phyloP scores from a whole-genome alignment of 75 land plant genomes.

The Pinus tabuliformis region DNA sequence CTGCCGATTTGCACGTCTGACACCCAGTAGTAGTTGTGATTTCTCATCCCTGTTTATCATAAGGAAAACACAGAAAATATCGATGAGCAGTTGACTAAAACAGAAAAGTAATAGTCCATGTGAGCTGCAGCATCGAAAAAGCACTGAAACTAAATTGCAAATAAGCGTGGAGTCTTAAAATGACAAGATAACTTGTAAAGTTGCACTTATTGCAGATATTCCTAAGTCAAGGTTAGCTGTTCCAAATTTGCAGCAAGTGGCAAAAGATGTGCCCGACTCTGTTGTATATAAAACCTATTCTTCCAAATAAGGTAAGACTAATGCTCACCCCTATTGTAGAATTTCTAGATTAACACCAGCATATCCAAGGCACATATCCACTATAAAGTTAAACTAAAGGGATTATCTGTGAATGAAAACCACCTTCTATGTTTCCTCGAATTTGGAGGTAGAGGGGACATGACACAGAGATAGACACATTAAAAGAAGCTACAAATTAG shows the following conservation, averaged over 20 bases:
- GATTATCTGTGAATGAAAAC: not conserved
- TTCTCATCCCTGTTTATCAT: slow-evolving; percentile 67
- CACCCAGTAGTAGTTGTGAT: slow-evolving; percentile 78
- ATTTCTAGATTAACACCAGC: not conserved
- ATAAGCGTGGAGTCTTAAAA: not conserved
- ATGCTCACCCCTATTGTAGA: not conserved
- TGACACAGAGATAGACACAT: not conserved
- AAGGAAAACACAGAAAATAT: slow-evolving; percentile 1
- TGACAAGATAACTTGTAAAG: not conserved
- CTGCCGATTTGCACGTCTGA: slow-evolving; percentile 82
- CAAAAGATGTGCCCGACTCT: not conserved
- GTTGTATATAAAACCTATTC: not conserved
- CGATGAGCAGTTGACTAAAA: not conserved
- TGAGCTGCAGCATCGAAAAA: not conserved
- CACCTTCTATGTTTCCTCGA: not conserved
- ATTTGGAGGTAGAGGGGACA: not conserved
- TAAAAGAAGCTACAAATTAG: not conserved
- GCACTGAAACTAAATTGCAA: not conserved
- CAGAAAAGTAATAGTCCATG: not conserved
- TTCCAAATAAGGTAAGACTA: not conserved
- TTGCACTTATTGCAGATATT: not conserved
- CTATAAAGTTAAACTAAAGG: not conserved
- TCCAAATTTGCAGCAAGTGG: not conserved
- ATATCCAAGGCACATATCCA: not conserved
- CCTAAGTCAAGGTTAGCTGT: not conserved